These are phyloP conservation scores for Aspergillus pseudoviridinutans DNA, from an alignment of 2,329 filamentous ascomycete genomes.

Conservation along the genomic window DNA sequence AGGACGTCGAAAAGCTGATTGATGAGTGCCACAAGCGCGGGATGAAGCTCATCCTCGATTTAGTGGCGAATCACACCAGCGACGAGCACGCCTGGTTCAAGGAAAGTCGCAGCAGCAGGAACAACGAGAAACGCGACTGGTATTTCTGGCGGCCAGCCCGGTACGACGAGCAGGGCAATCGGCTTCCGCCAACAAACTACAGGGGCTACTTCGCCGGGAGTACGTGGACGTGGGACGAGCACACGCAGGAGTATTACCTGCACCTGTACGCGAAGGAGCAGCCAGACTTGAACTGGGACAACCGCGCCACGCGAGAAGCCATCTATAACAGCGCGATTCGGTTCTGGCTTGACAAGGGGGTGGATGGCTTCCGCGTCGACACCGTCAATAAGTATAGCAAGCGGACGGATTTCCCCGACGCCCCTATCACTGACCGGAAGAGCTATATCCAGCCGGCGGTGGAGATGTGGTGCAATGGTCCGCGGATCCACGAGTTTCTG, in stretches of 20 bases:
- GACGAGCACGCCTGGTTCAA: conserved; percentile 66
- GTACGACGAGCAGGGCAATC: conserved; percentile 50
- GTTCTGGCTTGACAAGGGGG: conserved; percentile 70
- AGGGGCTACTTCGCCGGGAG: conserved; percentile 57
- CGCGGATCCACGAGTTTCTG: conserved; percentile 66
- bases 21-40: conserved; percentile 52
- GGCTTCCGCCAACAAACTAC: conserved; percentile 69
- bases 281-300: conserved; percentile 77
- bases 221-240: conserved; percentile 66
- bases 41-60: conserved; percentile 65
- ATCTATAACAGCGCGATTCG: conserved; percentile 65
- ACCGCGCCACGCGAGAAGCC: conserved; percentile 57
- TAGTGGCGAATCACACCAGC: conserved; percentile 71
- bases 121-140: conserved; percentile 62
- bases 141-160: conserved; percentile 52
- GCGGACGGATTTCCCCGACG: conserved; percentile 50
- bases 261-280: conserved; percentile 68
- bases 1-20: conserved; percentile 58
- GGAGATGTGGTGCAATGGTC: conserved; percentile 63
- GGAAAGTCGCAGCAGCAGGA: conserved; percentile 55
- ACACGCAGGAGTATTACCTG: conserved; percentile 67
- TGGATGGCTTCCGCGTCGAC: conserved; percentile 67
- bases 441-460: conserved; percentile 50
- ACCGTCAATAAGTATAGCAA: conserved; percentile 62
- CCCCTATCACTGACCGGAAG: conserved; percentile 49